phyloP scores from a whole-genome alignment of 177 flowering plant genomes.

The Tripterygium wilfordii region DNA sequence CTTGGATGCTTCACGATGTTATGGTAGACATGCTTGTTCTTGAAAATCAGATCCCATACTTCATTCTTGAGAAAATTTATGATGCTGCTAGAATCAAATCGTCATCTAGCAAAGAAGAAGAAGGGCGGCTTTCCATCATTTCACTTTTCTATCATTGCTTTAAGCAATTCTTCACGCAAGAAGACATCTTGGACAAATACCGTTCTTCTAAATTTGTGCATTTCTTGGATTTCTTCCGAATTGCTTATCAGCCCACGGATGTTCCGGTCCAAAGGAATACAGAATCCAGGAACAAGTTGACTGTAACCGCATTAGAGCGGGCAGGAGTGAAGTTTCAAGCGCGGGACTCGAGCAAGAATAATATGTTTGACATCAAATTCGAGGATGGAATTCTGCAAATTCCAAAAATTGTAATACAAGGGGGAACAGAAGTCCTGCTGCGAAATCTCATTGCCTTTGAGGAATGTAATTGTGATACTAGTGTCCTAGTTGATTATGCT shows the following conservation, averaged over 20 bases:
- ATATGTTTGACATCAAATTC: constrained; percentile 12
- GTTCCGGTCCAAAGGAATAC: neutral
- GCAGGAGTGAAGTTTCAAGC: constrained; percentile 21
- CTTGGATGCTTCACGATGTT: constrained; percentile 7
- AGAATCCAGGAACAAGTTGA: neutral
- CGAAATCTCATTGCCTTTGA: constrained; percentile 24
- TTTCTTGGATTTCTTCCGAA: constrained; percentile 8
- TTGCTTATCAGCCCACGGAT: neutral
- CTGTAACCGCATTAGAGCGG: constrained; percentile 8
- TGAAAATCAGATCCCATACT: constrained; percentile 28
- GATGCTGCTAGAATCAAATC: neutral
- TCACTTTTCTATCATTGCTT: neutral
- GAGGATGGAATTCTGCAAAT: constrained; percentile 14
- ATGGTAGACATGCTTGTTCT: constrained; percentile 11
- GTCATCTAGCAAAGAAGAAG: neutral
- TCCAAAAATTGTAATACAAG: constrained; percentile 5
- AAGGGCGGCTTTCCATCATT: neutral
- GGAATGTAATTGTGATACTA: constrained; percentile 6
- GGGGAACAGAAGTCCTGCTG: constrained; percentile 10
- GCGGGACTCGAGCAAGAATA: neutral
- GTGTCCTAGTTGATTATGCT: constrained; percentile 14
- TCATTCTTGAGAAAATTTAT: constrained; percentile 10
- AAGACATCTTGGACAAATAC: neutral
- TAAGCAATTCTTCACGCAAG: neutral
- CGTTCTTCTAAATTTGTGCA: neutral